Evolutionary conservation across 148 eudicot species (phyloP).

Genomic region (Spergularia marina): DNA sequence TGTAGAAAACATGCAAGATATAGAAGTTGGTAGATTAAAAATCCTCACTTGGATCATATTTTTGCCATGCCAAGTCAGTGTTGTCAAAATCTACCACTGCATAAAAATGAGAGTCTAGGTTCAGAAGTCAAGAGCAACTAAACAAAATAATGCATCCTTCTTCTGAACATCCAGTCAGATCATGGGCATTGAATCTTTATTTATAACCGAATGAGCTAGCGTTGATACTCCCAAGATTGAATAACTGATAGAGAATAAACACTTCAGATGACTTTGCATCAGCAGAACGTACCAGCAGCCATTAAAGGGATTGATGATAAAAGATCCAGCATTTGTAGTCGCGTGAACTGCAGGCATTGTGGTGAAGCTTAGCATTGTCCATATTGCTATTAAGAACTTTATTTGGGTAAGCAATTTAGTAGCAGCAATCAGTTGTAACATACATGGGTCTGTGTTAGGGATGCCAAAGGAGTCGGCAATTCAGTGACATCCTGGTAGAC

Average conservation of each 20-base stretch:
- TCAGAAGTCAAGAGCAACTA: neutral
- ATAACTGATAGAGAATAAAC: neutral
- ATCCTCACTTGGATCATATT: constrained; percentile 62
- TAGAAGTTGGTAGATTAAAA: neutral
- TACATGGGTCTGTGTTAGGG: constrained; percentile 54
- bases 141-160: no score
- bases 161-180: neutral
- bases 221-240: neutral
- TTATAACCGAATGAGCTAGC: neutral
- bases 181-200: neutral
- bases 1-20: neutral
- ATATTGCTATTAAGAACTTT: neutral
- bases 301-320: constrained; percentile 57
- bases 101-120: constrained; percentile 9
- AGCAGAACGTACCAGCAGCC: constrained; percentile 56
- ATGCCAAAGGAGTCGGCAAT: constrained; percentile 69
- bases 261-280: neutral
- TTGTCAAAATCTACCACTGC: constrained; percentile 77
- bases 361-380: constrained; percentile 14
- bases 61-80: constrained; percentile 69
- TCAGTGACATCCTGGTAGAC: constrained; percentile 53
- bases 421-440: constrained; percentile 8
- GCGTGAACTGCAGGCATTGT: constrained; percentile 47
- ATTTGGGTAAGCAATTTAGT: neutral
- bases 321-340: constrained; percentile 52